Percentiles rank a stretch among this genome's conserved stretches.
Conservation (phyloP, 306 rosid species). For the apple (Malus domestica) region DNA sequence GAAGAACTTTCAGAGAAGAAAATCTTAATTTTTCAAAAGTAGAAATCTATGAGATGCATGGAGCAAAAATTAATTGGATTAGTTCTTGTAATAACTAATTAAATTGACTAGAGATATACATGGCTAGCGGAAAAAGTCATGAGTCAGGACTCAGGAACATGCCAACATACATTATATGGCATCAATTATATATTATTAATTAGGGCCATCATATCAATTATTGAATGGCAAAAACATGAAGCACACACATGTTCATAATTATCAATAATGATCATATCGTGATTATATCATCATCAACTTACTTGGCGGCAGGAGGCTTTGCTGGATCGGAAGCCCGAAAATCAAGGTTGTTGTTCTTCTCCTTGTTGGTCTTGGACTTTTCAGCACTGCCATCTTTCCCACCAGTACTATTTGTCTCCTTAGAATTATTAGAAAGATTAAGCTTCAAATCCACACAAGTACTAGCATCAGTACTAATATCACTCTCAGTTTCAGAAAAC, state of each 20-base stretch:
- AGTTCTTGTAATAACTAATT: neutral
- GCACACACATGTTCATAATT: neutral
- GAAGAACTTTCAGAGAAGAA: neutral
- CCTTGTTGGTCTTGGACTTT: conserved; percentile 35
- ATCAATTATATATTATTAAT: neutral
- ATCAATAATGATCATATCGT: neutral
- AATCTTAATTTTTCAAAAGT: too few species aligned
- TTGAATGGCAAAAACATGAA: neutral
- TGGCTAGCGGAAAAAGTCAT: neutral
- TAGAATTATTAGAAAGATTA: conserved; percentile 28
- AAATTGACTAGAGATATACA: neutral
- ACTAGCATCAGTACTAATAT: neutral
- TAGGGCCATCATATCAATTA: neutral
- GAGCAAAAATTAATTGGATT: too few species aligned
- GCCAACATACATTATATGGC: neutral
- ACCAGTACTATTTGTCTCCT: neutral
- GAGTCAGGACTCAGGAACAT: neutral
- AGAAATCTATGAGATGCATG: neutral
- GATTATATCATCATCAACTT: neutral
- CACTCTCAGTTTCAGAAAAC: conserved; percentile 29
- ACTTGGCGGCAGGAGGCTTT: conserved; percentile 84
- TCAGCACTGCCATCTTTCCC: neutral
- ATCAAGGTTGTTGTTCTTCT: conserved; percentile 17
- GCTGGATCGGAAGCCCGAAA: conserved; percentile 53
- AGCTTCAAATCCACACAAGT: conserved; percentile 39